Evolutionary conservation across 495 filamentous ascomycete genomes (phyloP), one percentile per base, ranked within the genome.

Genomic region (Stereocaulon alpinum): DNA sequence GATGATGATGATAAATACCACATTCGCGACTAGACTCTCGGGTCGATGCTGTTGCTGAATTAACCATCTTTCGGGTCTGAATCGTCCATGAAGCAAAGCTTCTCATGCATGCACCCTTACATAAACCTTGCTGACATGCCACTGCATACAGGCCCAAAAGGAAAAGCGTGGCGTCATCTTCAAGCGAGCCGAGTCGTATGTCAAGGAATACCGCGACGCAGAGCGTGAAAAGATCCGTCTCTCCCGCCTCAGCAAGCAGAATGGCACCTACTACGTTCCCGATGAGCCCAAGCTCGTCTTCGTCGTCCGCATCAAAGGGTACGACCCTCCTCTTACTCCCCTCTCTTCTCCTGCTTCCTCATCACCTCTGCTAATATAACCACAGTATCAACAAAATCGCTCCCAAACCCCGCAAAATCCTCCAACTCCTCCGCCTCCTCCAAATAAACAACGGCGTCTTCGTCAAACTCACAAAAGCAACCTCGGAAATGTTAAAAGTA

Each of bases 1-100:
- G 60, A 68, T 66, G 64, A 71, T 89, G 85, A 89, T 90, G 84
- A 95, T 75, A 91, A 81, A 80, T 80, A 80, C 82, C 77, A 75
- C 75, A 70, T 73, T 79, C 78, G 83, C 87, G 85, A 92, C 91
- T 98, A 98, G 94, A 86, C 82, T 77, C 72, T 67, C 68, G 61
- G 71, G 87, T 90, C 93, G 69, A 96, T 98, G 93, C 75, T 95
- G 91, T 96, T 88, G 88, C 84, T 76, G 85, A 79, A 80, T 85
- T 86, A 94, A 86, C 91, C 91, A 97, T 97, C 93, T 98, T 98
- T 98, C 93, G 93, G 93, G 91, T 84, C 91, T 98, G 93, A 98
- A 69, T 66, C 52, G 63, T 58, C 52, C 45, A 59, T 64, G 58
- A 67, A 69, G 69, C 40, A 24, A 17, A 17, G 9, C 40, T 20